Evolutionary conservation across 2,329 filamentous ascomycete species (phyloP).

Genomic region (Talaromyces pinophilus): DNA sequence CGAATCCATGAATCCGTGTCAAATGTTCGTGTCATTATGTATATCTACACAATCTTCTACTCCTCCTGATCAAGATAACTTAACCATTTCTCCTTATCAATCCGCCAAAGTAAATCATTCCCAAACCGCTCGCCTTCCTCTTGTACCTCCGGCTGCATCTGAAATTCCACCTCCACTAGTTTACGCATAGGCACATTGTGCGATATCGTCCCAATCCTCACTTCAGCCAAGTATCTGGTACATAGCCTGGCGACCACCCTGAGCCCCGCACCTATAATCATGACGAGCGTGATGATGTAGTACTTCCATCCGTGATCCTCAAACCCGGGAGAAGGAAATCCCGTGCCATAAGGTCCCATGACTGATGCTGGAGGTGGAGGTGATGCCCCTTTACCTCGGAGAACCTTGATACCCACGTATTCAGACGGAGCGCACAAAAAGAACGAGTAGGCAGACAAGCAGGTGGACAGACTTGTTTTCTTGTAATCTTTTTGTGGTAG

Average conservation of each 20-base stretch:
- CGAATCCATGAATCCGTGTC: background rate
- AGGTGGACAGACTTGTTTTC: background rate
- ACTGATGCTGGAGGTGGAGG: background rate
- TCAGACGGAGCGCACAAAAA: too few relatives aligned
- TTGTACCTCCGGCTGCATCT: background rate
- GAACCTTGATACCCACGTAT: background rate
- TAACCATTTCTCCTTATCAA: background rate
- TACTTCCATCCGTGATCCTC: conserved; percentile 14
- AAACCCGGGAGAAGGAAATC: background rate
- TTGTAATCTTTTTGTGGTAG: background rate
- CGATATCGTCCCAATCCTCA: conserved; percentile 1
- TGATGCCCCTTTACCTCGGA: background rate
- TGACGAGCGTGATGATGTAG: conserved; percentile 9
- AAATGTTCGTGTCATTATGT: background rate
- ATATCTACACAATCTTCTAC: background rate
- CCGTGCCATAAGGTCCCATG: conserved; percentile 9
- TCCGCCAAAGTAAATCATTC: conserved; percentile 6
- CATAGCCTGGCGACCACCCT: background rate
- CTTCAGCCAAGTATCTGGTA: conserved; percentile 9
- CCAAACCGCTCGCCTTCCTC: conserved; percentile 9
- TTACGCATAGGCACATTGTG: conserved; percentile 8
- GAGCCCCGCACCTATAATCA: conserved; percentile 3
- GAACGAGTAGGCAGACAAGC: background rate
- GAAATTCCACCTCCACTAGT: conserved; percentile 15
- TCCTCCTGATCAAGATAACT: background rate